phyloP scores from a whole-genome alignment of 1,284 basidiomycete genomes.

The Cutaneotrichosporon sp. region DNA sequence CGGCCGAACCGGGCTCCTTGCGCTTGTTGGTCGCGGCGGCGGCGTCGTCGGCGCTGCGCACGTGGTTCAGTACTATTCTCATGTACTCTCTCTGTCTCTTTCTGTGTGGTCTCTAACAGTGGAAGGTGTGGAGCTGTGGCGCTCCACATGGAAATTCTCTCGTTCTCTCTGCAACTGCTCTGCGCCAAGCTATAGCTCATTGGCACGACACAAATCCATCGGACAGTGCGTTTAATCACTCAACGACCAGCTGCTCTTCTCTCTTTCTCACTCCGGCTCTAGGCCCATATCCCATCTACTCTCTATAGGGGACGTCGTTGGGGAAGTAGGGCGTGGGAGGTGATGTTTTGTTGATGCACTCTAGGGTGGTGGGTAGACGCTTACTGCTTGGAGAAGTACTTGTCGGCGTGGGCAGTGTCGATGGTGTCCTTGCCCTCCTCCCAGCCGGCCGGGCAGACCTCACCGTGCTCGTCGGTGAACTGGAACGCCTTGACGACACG shows the following conservation, averaged over 20 bases:
- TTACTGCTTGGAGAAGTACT: conserved; percentile 61
- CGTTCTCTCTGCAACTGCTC: no score
- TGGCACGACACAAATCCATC: background rate
- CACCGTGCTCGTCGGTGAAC: conserved; percentile 67
- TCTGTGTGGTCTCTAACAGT: background rate
- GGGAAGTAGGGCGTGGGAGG: background rate
- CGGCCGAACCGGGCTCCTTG: conserved; percentile 20
- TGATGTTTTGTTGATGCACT: background rate
- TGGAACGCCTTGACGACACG: conserved; percentile 88
- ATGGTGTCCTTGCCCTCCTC: conserved; percentile 42
- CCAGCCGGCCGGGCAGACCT: conserved; percentile 89
- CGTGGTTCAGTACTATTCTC: conserved; percentile 4
- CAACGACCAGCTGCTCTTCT: background rate
- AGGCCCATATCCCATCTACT: conserved; percentile 7
- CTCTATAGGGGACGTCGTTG: conserved; percentile 4
- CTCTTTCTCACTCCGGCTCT: background rate
- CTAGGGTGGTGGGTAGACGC: conserved; percentile 17
- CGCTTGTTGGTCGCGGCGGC: conserved; percentile 12
- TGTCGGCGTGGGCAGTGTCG: conserved; percentile 55
- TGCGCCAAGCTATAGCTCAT: background rate
- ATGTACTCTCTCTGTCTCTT: no score
- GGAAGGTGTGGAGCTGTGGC: background rate
- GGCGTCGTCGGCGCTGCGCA: conserved; percentile 8
- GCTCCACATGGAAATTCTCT: no score
- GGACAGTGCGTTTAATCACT: background rate